These are phyloP conservation scores for Penicillium egyptiacum DNA, from an alignment of 495 filamentous ascomycete genomes.

Conservation along the genomic window DNA sequence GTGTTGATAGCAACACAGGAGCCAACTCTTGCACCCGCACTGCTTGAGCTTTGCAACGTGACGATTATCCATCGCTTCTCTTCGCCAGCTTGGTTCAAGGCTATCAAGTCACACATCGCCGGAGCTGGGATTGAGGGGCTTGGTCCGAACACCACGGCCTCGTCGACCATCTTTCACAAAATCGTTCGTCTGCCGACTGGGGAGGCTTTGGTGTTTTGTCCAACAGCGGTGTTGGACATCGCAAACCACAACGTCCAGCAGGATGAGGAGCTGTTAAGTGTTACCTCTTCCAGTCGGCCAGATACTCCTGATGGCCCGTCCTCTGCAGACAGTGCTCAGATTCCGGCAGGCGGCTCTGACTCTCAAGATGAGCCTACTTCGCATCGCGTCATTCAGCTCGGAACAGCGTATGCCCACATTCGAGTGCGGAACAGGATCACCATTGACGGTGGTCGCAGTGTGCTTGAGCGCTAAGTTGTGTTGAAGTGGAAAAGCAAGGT, in stretches of 20 bases:
- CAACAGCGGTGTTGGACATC: constrained; percentile 21
- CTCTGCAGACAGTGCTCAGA: neutral
- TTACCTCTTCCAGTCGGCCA: neutral
- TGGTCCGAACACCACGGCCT: constrained; percentile 10
- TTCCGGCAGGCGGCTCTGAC: neutral
- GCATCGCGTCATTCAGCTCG: constrained; percentile 12
- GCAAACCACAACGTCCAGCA: neutral
- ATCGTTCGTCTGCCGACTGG: constrained; percentile 60
- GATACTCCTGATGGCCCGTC: neutral
- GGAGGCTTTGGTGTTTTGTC: constrained; percentile 63
- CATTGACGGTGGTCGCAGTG: constrained; percentile 24
- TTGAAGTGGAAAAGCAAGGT: neutral
- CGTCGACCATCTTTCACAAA: constrained; percentile 46
- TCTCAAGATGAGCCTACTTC: neutral
- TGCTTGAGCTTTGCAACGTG: constrained; percentile 70
- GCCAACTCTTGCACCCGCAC: constrained; percentile 66
- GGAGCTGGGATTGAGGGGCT: constrained; percentile 20
- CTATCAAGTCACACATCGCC: constrained; percentile 64
- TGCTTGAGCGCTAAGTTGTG: neutral
- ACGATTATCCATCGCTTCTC: constrained; percentile 76
- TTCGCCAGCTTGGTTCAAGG: constrained; percentile 64
- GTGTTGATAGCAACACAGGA: constrained; percentile 78
- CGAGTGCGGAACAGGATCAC: constrained; percentile 25
- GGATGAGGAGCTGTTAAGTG: neutral
- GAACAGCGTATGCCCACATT: constrained; percentile 17